These are phyloP conservation scores for Verticillium nubilum DNA, from an alignment of 2,329 filamentous ascomycete species.

Conservation along the genomic window DNA sequence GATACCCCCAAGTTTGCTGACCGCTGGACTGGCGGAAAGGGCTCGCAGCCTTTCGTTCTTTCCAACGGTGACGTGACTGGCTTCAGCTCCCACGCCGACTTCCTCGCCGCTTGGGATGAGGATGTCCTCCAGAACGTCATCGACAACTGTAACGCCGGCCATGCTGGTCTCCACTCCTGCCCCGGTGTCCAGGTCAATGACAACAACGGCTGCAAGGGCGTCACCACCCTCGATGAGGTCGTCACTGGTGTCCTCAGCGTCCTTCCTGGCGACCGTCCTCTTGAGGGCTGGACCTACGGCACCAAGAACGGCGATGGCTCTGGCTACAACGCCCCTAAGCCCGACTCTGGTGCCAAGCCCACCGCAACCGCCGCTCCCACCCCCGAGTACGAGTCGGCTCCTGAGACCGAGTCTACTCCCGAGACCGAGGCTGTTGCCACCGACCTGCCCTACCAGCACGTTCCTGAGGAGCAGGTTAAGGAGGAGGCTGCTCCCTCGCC, in stretches of 20 bases:
- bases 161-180: conserved; percentile 57
- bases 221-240: conserved; percentile 29
- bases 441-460: neutral
- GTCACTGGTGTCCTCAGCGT: conserved; percentile 35
- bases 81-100: conserved; percentile 66
- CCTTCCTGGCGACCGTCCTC: conserved; percentile 51
- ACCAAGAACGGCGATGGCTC: conserved; percentile 1
- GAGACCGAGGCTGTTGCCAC: neutral
- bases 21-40: conserved; percentile 49
- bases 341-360: conserved; percentile 2
- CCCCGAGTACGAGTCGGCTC: neutral
- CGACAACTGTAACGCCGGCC: conserved; percentile 57
- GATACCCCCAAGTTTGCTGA: conserved; percentile 46
- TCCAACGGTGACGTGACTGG: conserved; percentile 66
- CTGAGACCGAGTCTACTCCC: neutral
- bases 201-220: conserved; percentile 44
- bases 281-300: conserved; percentile 43
- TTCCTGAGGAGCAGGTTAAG: neutral
- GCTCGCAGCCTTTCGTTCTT: conserved; percentile 60
- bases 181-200: conserved; percentile 44
- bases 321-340: conserved; percentile 1
- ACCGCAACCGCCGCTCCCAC: neutral
- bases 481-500: neutral
- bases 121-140: conserved; percentile 60
- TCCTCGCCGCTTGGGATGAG: conserved; percentile 68